phyloP scores from a whole-genome alignment of 1,284 basidiomycete genomes.

The Ustilago nuda region DNA sequence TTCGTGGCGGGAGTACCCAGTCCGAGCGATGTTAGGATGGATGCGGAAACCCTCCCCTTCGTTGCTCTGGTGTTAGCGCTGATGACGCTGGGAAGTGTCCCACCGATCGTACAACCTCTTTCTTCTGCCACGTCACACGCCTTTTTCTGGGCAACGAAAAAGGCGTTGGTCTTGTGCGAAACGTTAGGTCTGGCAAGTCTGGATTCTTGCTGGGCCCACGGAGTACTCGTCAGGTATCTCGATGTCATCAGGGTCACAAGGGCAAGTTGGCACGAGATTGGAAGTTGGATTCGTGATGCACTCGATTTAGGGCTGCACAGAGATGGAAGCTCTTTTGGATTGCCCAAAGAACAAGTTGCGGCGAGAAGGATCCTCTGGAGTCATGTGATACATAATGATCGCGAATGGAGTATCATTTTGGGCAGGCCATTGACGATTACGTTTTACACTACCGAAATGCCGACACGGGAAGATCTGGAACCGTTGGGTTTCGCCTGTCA shows the following conservation, averaged over 20 bases:
- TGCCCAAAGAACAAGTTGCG: slow-evolving; percentile 51
- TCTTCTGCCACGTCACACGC: slow-evolving; percentile 45
- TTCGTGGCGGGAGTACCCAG: slow-evolving; percentile 36
- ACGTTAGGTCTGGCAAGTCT: slow-evolving; percentile 46
- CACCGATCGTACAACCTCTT: slow-evolving; percentile 48
- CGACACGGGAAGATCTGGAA: slow-evolving; percentile 47
- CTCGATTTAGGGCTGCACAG: slow-evolving; percentile 48
- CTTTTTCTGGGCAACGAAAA: slow-evolving; percentile 54
- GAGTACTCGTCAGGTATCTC: slow-evolving; percentile 43
- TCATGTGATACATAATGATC: slow-evolving; percentile 55
- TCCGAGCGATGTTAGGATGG: slow-evolving; percentile 43
- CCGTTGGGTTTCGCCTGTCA: slow-evolving; percentile 49
- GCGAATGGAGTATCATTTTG: slow-evolving; percentile 53
- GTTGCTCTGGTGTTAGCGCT: slow-evolving; percentile 41
- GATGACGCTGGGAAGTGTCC: slow-evolving; percentile 46
- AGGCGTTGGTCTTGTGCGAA: slow-evolving; percentile 50
- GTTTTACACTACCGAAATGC: slow-evolving; percentile 48
- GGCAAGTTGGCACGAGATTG: slow-evolving; percentile 53
- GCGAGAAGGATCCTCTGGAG: slow-evolving; percentile 45
- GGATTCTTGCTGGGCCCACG: slow-evolving; percentile 54
- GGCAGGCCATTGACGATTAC: slow-evolving; percentile 51
- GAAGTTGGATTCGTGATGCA: slow-evolving; percentile 49
- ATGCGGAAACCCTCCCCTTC: slow-evolving; percentile 49
- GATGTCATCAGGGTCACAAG: slow-evolving; percentile 51
- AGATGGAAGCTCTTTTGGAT: slow-evolving; percentile 45